Conservation (phyloP, 108 stramenopile species). For the Stephanodiscus triporus region DNA sequence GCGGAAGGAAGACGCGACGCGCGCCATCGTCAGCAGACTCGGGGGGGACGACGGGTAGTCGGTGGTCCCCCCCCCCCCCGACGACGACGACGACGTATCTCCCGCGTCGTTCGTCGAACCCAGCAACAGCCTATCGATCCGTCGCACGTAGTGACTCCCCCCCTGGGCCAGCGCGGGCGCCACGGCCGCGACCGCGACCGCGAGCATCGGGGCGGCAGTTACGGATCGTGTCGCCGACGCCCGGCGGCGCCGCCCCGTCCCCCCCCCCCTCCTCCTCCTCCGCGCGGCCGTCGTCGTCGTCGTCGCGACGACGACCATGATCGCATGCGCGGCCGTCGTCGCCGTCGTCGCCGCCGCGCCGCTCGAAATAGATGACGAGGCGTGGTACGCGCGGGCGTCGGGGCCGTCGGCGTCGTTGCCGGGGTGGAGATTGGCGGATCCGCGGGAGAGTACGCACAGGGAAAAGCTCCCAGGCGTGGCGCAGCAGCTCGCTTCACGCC, state of each 20-base stretch:
- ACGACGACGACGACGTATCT: neutral
- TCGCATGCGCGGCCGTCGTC: too few relatives aligned
- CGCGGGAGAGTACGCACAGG: too few relatives aligned
- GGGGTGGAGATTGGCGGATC: too few relatives aligned
- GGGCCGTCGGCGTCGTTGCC: too few relatives aligned
- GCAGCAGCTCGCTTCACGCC: conserved; percentile 69
- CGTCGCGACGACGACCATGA: neutral
- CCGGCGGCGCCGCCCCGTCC: too few relatives aligned
- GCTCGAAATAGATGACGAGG: too few relatives aligned
- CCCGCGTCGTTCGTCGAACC: conserved; percentile 6
- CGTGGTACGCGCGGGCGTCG: too few relatives aligned
- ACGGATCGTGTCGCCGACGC: neutral
- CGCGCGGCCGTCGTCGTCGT: too few relatives aligned
- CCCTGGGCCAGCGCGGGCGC: conserved; percentile 53
- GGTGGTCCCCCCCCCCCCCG: too few relatives aligned
- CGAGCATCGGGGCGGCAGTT: conserved; percentile 70
- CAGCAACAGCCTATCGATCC: conserved; percentile 67
- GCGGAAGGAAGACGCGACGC: conserved; percentile 44
- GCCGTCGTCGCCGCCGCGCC: too few relatives aligned
- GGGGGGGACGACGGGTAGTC: too few relatives aligned
- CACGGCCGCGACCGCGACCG: conserved; percentile 77
- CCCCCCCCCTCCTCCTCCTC: neutral
- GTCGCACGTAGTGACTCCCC: conserved; percentile 61
- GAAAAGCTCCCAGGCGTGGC: conserved; percentile 39
- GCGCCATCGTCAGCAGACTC: conserved; percentile 50